Evolutionary conservation across 345 rosid species (phyloP), one percentile per base, ranked within the genome.

Genomic region (Mangifera indica): DNA sequence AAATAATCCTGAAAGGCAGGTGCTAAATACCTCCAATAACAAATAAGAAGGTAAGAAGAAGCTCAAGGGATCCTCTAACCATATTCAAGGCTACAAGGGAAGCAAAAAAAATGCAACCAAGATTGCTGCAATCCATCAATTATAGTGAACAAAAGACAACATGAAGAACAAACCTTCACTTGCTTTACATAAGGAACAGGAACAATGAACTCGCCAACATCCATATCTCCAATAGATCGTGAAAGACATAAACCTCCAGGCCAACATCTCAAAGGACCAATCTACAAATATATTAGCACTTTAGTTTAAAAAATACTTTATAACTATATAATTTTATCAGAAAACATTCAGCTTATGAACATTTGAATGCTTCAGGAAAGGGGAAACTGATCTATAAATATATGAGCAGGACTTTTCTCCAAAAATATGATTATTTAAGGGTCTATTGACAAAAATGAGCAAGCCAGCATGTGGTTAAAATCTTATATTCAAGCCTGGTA

Each of bases 161-260:
- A 56, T 63, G 17, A 34, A 72, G 63, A 42, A 77, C 88, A 59
- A 79, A 95, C 99, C 97, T 95, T 95, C 58, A 95, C 89, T 96
- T 96, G 99, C 87, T 96, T 96, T 64, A 96, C 97, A 63, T 91
- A 81, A 70, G 99, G 99, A 82, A 96, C 95, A 72, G 99, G 98
- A 78, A 96, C 98, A 79, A 96, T 93, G 85, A 70, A 93, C 79
- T 93, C 97, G 40, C 99, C 99, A 49, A 93, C 94, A 82, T 96
- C 99, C 79, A 88, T 72, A 80, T 96, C 99, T 60, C 99, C 99
- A 59, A 96, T 93, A 45, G 99, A 96, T 82, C 99, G 87, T 58
- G 99, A 96, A 74, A 96, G 98, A 82, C 99, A 96, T 74, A 96
- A 80, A 73, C 99, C 99, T 74, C 99, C 99, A 48, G 99, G 99